Conservation (phyloP, 495 filamentous ascomycete genomes). For the Lasiosphaeriaceae sp. region DNA sequence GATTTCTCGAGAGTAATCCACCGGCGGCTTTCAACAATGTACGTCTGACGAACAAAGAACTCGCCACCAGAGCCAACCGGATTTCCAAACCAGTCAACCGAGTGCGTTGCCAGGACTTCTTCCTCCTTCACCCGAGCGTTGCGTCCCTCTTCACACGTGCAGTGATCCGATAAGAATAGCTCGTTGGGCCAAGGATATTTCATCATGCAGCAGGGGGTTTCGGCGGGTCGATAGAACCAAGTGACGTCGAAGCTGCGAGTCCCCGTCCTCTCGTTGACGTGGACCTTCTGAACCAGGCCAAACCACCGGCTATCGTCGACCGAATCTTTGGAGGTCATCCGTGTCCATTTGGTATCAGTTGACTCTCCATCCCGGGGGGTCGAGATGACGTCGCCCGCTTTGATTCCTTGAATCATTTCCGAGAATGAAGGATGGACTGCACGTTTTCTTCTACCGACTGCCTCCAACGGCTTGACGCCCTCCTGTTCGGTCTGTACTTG, state of each 20-base stretch:
- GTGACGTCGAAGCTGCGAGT: conserved; percentile 52
- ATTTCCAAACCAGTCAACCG: conserved; percentile 51
- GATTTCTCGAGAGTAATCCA: conserved; percentile 49
- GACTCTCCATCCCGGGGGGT: conserved; percentile 34
- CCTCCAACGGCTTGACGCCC: not conserved
- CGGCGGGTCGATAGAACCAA: conserved; percentile 67
- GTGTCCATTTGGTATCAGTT: conserved; percentile 55
- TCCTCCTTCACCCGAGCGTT: conserved; percentile 39
- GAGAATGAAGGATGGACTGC: not conserved
- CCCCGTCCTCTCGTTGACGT: conserved; percentile 27
- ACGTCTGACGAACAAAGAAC: conserved; percentile 66
- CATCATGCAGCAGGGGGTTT: conserved; percentile 61
- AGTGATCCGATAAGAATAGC: conserved; percentile 73
- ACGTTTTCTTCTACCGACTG: not conserved
- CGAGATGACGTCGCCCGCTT: conserved; percentile 39
- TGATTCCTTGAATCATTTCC: conserved; percentile 17
- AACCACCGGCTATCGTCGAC: conserved; percentile 53
- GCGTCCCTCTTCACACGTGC: conserved; percentile 53
- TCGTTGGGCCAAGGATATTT: conserved; percentile 66
- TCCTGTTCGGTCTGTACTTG: not conserved
- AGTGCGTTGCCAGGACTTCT: conserved; percentile 51
- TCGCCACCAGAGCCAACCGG: conserved; percentile 40
- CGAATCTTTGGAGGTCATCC: conserved; percentile 31
- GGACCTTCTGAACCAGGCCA: conserved; percentile 58
- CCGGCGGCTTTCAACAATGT: conserved; percentile 47